A percentile compares a stretch with the other conserved stretches of the same genome.
These are phyloP conservation scores for Leucocoprinus sp. DNA, from an alignment of 768 basidiomycete species.

Conservation along the genomic window DNA sequence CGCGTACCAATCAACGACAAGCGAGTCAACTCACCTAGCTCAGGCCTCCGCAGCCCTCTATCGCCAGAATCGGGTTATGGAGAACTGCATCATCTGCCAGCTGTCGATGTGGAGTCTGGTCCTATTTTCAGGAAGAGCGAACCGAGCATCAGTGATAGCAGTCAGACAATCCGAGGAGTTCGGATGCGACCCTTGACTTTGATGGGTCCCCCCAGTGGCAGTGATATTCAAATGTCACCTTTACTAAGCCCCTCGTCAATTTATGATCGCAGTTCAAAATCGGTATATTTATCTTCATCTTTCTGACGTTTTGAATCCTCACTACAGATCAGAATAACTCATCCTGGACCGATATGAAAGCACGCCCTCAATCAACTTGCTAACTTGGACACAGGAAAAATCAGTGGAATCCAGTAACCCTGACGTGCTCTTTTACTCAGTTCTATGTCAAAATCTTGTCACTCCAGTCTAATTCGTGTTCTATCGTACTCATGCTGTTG, in stretches of 20 bases:
- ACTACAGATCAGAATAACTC: no score
- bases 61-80: constrained; percentile 1
- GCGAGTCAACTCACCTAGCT: constrained; percentile 10
- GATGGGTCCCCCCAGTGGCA: background rate
- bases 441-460: no score
- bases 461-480: no score
- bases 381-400: no score
- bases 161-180: constrained; percentile 6
- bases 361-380: no score
- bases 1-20: constrained; percentile 9
- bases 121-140: background rate
- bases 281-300: background rate
- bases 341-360: no score
- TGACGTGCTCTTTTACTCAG: no score
- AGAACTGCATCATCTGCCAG: background rate
- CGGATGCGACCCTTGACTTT: background rate
- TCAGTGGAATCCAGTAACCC: no score
- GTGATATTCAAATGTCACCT: background rate
- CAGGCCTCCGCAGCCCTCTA: constrained; percentile 19
- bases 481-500: no score
- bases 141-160: constrained; percentile 8
- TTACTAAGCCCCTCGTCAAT: constrained; percentile 1
- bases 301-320: background rate
- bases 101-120: constrained; percentile 2
- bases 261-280: background rate